Conservation (phyloP, 2,329 filamentous ascomycete genomes). For the Stromatinia cepivora region DNA sequence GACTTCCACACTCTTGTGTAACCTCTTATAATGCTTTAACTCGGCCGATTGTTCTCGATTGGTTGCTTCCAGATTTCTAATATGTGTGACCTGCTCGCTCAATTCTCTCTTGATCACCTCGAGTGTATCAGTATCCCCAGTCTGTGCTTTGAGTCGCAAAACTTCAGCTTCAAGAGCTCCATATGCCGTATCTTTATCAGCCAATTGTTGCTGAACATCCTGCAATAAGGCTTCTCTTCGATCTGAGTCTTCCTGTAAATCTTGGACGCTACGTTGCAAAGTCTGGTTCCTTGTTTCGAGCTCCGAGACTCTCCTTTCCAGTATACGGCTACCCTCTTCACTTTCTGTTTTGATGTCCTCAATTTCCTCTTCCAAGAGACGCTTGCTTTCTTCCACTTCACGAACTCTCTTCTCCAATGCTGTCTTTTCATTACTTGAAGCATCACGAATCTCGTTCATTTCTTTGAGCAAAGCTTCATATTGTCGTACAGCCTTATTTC, state of each 20-base stretch:
- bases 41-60: slow-evolving; percentile 80
- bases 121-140: slow-evolving; percentile 82
- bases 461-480: slow-evolving; percentile 54
- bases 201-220: slow-evolving; percentile 47
- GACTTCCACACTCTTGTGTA: slow-evolving; percentile 85
- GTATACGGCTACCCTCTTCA: slow-evolving; percentile 67
- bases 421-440: slow-evolving; percentile 56
- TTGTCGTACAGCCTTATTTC: slow-evolving; percentile 51
- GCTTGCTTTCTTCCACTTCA: slow-evolving; percentile 71
- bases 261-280: slow-evolving; percentile 55
- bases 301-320: slow-evolving; percentile 61
- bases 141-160: slow-evolving; percentile 79
- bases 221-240: slow-evolving; percentile 38
- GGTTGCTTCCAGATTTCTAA: slow-evolving; percentile 75
- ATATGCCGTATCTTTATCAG: slow-evolving; percentile 67
- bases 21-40: slow-evolving; percentile 76
- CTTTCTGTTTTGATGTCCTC: slow-evolving; percentile 66
- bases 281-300: slow-evolving; percentile 60
- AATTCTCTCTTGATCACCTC: slow-evolving; percentile 84
- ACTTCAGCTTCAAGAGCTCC: slow-evolving; percentile 81
- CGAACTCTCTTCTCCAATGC: slow-evolving; percentile 69
- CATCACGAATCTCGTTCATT: slow-evolving; percentile 52
- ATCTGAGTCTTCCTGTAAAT: slow-evolving; percentile 50
- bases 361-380: slow-evolving; percentile 74
- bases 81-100: slow-evolving; percentile 88